Evolutionary conservation across 306 rosid genomes (phyloP), one percentile per base, ranked within the genome.

Genomic region (Prunus campanulata): DNA sequence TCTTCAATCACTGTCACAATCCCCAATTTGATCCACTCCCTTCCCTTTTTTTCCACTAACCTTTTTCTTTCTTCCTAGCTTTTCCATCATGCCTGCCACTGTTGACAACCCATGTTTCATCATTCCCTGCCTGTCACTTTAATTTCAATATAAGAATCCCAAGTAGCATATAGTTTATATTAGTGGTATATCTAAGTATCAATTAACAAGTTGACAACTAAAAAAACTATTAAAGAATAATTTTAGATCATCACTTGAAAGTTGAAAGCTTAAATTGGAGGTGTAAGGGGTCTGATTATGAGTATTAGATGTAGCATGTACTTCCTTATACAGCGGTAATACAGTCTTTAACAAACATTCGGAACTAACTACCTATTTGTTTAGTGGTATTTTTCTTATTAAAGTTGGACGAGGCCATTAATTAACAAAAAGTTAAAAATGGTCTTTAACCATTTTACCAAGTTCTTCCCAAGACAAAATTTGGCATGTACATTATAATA

Each of bases 11-110:
- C 86, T 75, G 68, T 65, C 52, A 13, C 5, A 13, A 6, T 3
- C 27, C 88, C 84, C 72, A 65, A 77, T 76, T 83, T 71, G 71
- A 57, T 86, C 82, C 73, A 82, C 52, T 66, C 22, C 56, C 50
- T 56, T 20, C 47, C 72, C 82, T 64, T 74, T 87, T 84, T 85
- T 83, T 83, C 83, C 56, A n/a, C 68, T 57, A 70, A 67, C 82
- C 85, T 79, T 85, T 85, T 87, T 68, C 87, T 82, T 83, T 71
- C 75, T 78, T 63, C 68, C 57, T 77, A 65, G 73, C 69, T 54
- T 87, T 85, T 83, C 61, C 88, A 88, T 84, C 87, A 78, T 88
- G 72, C 86, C 81, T 75, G 44, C 88, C 91, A 82, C 90, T 86
- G 25, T 24, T 77, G 63, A 77, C 76, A 83, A 70, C 77, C 90